These are phyloP conservation scores for Mangifera indica DNA, from an alignment of 345 rosid species.

Conservation along the genomic window DNA sequence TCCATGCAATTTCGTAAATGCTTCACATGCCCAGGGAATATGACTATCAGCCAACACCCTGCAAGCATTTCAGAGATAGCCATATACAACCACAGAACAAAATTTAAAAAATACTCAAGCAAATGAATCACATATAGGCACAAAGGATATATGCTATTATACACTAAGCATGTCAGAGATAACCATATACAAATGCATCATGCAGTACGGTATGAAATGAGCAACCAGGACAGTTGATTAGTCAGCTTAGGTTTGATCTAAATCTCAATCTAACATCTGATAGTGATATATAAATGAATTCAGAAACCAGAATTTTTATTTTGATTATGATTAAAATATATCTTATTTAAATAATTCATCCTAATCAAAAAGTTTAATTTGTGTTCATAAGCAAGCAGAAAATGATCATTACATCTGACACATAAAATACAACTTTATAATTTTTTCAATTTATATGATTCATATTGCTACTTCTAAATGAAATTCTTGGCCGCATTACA, in stretches of 20 bases:
- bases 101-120: background rate
- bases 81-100: background rate
- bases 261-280: background rate
- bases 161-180: background rate
- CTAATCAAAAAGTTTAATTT: too few relatives aligned
- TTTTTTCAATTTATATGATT: too few relatives aligned
- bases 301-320: background rate
- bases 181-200: background rate
- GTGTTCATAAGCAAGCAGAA: too few relatives aligned
- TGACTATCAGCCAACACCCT: constrained; percentile 98
- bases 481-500: too few relatives aligned
- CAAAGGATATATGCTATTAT: background rate
- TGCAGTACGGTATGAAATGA: background rate
- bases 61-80: constrained; percentile 29
- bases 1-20: constrained; percentile 82
- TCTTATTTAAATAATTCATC: too few relatives aligned
- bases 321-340: too few relatives aligned
- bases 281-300: background rate
- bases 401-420: too few relatives aligned
- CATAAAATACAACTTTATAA: too few relatives aligned
- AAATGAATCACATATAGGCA: background rate
- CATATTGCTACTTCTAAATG: too few relatives aligned
- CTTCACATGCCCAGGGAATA: constrained; percentile 98
- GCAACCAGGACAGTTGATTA: background rate
- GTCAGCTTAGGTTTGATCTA: background rate